Evolutionary conservation across 148 eudicot species (phyloP), one percentile per base, ranked within the genome.

Genomic region (Camellia lanceoleosa): DNA sequence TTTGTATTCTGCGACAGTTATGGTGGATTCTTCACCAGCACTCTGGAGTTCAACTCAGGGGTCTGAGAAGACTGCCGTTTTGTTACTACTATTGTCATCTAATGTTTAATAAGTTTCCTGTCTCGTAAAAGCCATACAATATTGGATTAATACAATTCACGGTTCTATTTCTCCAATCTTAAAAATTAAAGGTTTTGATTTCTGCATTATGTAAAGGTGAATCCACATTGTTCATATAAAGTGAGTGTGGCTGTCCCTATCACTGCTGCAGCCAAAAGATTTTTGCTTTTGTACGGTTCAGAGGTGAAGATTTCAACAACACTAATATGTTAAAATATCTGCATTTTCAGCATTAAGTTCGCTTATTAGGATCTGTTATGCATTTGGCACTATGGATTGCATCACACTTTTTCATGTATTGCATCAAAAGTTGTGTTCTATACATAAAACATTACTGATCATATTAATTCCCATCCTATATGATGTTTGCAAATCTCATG

Each of bases 171-270:
- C 19, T 16, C 20, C 10, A 18, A 47, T 55, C 7, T 46, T 59
- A 47, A 59, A 30, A n/a, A 51, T 63, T 30, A 6, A 55, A 55
- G 81, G 65, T 20, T 83, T 19, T 62, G 49, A 13, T 43, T 73
- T 81, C 70, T 71, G 52, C 47, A 80, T 80, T 14, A 78, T 81
- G 66, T 82, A 78, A 91, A 96, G 99, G 91, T 88, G 69, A 98
- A 96, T 74, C 98, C 99, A 7, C 99, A 96, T 83, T 96, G 99
- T 85, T 92, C 99, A 7, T 96, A 92, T 78, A 86, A 80, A 88
- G 86, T 84, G 41, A 92, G 90, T 81, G 80, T 89, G 80, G 70
- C 89, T 74, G 90, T 89, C 76, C 91, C 97, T 71, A 16, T 86
- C 64, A 81, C 89, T 77, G 91, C 95, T 30, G 88, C 97, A 80